Evolutionary conservation across 192 early-diverging fungal genomes (phyloP).

Genomic region (Backusella tuberculispora): DNA sequence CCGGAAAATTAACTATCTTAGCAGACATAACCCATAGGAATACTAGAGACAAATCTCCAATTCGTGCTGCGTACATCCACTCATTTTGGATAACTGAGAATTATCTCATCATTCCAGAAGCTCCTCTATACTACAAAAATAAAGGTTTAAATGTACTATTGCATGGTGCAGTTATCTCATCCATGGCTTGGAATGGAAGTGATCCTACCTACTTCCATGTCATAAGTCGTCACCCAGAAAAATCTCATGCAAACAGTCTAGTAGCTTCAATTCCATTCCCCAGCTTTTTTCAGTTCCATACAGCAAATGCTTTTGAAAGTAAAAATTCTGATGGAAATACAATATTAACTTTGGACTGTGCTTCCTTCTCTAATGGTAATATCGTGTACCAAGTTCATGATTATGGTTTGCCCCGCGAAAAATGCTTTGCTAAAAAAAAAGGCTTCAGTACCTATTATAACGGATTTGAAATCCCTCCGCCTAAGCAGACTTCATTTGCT

Average conservation of each 20-base stretch:
- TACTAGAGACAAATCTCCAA: conserved; percentile 4
- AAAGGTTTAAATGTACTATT: conserved; percentile 12
- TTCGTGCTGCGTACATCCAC: conserved; percentile 54
- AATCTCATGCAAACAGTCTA: neutral
- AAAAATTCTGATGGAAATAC: neutral
- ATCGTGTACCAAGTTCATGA: conserved; percentile 12
- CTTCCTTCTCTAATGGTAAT: conserved; percentile 9
- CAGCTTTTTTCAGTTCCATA: conserved; percentile 21
- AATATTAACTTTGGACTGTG: conserved; percentile 12
- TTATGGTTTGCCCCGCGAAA: neutral
- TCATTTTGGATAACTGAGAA: conserved; percentile 57
- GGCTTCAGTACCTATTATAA: neutral
- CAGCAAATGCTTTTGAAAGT: conserved; percentile 15
- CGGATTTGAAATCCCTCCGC: conserved; percentile 6
- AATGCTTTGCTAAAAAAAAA: neutral
- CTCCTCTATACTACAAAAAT: conserved; percentile 45
- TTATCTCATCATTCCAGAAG: conserved; percentile 59
- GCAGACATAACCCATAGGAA: conserved; percentile 24
- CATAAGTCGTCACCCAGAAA: neutral
- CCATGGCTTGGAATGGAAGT: conserved; percentile 5
- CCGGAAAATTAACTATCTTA: conserved; percentile 24
- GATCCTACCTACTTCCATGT: conserved; percentile 23
- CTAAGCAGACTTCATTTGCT: conserved; percentile 11
- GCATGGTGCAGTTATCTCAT: neutral
- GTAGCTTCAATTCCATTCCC: conserved; percentile 1